Base-by-base conservation (phyloP, 106 monocot genomes). In the Ottelia alismoides region DNA sequence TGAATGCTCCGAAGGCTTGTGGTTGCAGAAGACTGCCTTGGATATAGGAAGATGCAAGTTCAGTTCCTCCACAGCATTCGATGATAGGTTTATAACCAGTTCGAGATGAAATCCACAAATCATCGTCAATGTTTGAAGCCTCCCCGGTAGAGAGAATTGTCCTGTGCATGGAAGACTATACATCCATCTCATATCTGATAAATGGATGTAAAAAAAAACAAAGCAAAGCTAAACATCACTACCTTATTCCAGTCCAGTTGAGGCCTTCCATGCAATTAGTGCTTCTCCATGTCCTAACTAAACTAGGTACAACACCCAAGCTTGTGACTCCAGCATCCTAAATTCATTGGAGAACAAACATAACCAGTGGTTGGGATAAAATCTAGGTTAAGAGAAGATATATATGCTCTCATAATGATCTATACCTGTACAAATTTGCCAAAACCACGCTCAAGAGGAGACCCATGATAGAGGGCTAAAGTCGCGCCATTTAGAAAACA, bases 401-500 rank as follows among this genome's bases (percentile, higher is more conserved):
- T n/a, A n/a, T n/a, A n/a, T n/a, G n/a, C n/a, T n/a, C n/a, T n/a
- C n/a, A n/a, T n/a, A n/a, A n/a, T n/a, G n/a, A n/a, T n/a, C n/a
- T n/a, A n/a, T n/a, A 92, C 92, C 81, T 92, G 92, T 47, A 92
- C 57, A 79, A 92, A 92, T 68, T 88, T 93, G 25, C 93, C 87
- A 57, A 93, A 93, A 12, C 65, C 80, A 62, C 43, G 62, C 18
- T 67, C 83, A 45, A 93, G 93, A 40, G 93, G 87, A 55, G 93
- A 93, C 25, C 93, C 93, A 70, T 93, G 77, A 65, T 80, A 93
- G 5, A 93, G 63, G 48, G 92, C 92, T 31, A 93, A 54, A 56
- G 87, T 73, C n/a, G 67, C 83, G 55, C 93, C 93, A 62, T 51
- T 75, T 30, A 93, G 17, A 64, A 88, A 88, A 47, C 75, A 77